phyloP scores from a whole-genome alignment of 257 asterid genomes.

The Eucommia ulmoides region DNA sequence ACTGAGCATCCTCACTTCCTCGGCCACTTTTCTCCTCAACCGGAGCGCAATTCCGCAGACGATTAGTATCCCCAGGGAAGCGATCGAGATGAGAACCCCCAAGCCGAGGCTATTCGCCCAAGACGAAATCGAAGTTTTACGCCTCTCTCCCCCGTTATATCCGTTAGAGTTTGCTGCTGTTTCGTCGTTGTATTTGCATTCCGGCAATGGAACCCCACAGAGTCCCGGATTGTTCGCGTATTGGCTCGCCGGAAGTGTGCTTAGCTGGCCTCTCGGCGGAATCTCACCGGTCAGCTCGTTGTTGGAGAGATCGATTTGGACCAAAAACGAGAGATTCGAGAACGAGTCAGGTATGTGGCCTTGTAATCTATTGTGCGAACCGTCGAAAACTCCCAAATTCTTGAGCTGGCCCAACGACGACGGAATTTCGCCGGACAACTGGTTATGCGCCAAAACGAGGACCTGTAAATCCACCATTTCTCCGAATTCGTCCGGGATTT shows the following conservation, averaged over 20 bases:
- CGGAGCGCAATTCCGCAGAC: neutral
- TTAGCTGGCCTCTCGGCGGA: neutral
- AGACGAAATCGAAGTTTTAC: neutral
- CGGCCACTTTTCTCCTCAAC: neutral
- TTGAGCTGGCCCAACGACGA: neutral
- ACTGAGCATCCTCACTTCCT: neutral
- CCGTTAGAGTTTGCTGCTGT: neutral
- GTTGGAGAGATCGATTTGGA: neutral
- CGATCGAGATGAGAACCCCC: neutral
- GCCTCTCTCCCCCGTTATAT: neutral
- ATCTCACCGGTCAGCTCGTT: neutral
- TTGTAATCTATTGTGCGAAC: neutral
- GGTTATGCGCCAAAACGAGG: neutral
- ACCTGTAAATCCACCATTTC: neutral
- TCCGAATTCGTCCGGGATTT: neutral
- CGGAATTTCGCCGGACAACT: neutral
- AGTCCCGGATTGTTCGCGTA: neutral
- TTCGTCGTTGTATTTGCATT: neutral
- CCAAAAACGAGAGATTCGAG: neutral
- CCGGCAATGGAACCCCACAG: neutral
- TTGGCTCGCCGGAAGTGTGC: neutral
- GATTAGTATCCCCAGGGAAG: neutral
- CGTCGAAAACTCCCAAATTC: neutral
- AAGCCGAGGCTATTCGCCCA: neutral
- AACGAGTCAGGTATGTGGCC: neutral